Base-by-base conservation (phyloP, 352 stramenopile species). In the Pythium apleroticum region DNA sequence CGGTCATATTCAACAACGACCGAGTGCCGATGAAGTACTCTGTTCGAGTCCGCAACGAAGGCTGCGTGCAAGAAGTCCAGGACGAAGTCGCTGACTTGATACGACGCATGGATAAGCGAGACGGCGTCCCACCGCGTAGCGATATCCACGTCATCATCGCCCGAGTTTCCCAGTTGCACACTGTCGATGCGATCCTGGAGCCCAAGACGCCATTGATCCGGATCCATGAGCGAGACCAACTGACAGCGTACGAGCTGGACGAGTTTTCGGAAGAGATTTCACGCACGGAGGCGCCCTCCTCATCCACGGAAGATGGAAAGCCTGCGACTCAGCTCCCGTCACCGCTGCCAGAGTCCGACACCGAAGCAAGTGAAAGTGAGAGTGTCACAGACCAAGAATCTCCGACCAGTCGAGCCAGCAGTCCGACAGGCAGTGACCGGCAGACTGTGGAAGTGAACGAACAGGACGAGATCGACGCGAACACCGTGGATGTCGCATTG, bases 1-100 rank as follows among this genome's bases (percentile, higher is more conserved):
- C 84, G n/a, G 77, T 96, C 48, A 90, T 96, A 27, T 96, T 96
- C 65, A 77, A 82, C 27, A 81, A 76, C 22, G 85, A 81, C 45
- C 70, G 78, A 4, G 80, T 90, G 5, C 87, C 87, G 0, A 78
- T 96, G 72, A 86, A 85, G 6, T 93, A 88, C 59, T 93, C 87
- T 4, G 81, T 91, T 28, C 78, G 81, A 28, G 75, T 92, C 12
- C 71, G 71, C 33, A 88, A 88, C 60, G 77, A 75, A 11, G 84
- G 80, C 25, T 83, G 68, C 19, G 60, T 96, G 20, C 69, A 85
- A 49, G 72, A 91, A 24, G 77, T 93, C 25, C 88, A 90, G 61
- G 69, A 85, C 35, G 77, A 81, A 57, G 71, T 94, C 0, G 63
- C 65, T 2, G 69, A 65, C 20, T 77, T 90, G 31, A 73, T 91